Base-by-base conservation (phyloP, 2,329 filamentous ascomycete genomes). In the Ophiostoma ulmi region DNA sequence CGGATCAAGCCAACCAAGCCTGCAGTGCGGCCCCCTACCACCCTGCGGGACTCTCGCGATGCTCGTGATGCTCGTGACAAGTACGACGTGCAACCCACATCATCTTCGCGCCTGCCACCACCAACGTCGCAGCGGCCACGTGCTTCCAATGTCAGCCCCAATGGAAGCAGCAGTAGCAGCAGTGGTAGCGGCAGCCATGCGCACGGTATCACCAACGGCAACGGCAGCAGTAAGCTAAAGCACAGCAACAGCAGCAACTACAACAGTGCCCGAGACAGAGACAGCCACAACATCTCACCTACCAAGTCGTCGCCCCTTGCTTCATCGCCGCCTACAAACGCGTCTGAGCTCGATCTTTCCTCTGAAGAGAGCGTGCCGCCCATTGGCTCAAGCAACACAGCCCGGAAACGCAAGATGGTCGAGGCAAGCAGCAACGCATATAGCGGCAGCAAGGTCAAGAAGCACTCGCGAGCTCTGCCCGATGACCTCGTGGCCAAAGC, bases 321-420 rank as follows among this genome's bases (percentile, higher is more conserved):
- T n/a, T 87, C 87, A 1, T 89, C 87, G 7, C 87, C 87, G 14
- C 87, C 87, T 0, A 89, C 87, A 8, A 90, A 89, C 73, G 88
- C 87, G 0, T 89, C 87, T 1, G 87, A 90, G 71, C 78, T 89
- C 52, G 87, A 88, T 39, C 80, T 74, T 39, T 64, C 78, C 55
- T 71, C 73, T 26, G 75, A 75, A 41, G 75, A 76, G 44, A 74
- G 73, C 35, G 71, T 75, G 38, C 73, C 74, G 8, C 74, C 73
- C 5, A 80, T 64, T 73, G 77, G 68, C 73, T 76, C n/a, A 75
- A 71, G 55, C 67, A 73, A 67, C 55, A 73, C 70, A 1, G 38
- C 69, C 1, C 83, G 82, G 77, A 85, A 85, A 77, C 82, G 83
- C 70, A 84, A 82, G 75, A 76, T 76, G 55, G 72, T 66, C 20